A percentile compares a stretch with the other conserved stretches of the same genome.
Evolutionary conservation across 2,329 filamentous ascomycete genomes (phyloP).

Genomic region (Ophiostoma sp.): DNA sequence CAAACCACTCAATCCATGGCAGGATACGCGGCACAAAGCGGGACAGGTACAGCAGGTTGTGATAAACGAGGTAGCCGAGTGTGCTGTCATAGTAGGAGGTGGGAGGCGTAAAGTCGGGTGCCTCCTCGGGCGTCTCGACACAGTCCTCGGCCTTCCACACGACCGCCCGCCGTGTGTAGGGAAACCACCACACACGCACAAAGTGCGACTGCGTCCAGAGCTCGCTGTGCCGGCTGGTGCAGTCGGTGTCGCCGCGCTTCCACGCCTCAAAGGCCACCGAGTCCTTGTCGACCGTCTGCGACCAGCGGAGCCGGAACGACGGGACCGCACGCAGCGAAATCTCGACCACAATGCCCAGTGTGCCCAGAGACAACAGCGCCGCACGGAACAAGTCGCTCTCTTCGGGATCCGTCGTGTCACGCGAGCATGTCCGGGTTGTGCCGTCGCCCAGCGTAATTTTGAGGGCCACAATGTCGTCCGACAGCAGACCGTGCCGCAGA

Average conservation of each 20-base stretch:
- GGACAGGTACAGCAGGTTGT: constrained; percentile 80
- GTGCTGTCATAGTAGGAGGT: constrained; percentile 77
- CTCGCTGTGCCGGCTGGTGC: constrained; percentile 62
- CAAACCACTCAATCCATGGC: constrained; percentile 91
- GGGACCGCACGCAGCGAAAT: constrained; percentile 80
- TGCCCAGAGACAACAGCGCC: constrained; percentile 81
- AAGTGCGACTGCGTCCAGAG: constrained; percentile 88
- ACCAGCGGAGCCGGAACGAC: constrained; percentile 82
- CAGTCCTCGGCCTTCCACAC: constrained; percentile 88
- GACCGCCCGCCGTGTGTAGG: constrained; percentile 83
- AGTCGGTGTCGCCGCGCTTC: constrained; percentile 66
- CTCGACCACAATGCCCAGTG: constrained; percentile 86
- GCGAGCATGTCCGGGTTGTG: constrained; percentile 59
- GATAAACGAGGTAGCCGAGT: constrained; percentile 86
- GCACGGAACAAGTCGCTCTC: constrained; percentile 77
- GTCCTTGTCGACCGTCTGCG: constrained; percentile 74
- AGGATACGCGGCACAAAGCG: constrained; percentile 77
- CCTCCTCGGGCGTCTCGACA: constrained; percentile 48
- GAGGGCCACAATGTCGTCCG: constrained; percentile 71
- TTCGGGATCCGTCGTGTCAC: constrained; percentile 67
- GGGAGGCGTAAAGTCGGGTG: constrained; percentile 52
- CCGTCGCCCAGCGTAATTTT: constrained; percentile 83
- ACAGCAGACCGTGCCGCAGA: constrained; percentile 78
- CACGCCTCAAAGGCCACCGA: constrained; percentile 65
- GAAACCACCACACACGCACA: constrained; percentile 96